Percentiles rank a stretch among this genome's conserved stretches.
Evolutionary conservation across 495 filamentous ascomycete species (phyloP).

Genomic region (Neurospora discreta): DNA sequence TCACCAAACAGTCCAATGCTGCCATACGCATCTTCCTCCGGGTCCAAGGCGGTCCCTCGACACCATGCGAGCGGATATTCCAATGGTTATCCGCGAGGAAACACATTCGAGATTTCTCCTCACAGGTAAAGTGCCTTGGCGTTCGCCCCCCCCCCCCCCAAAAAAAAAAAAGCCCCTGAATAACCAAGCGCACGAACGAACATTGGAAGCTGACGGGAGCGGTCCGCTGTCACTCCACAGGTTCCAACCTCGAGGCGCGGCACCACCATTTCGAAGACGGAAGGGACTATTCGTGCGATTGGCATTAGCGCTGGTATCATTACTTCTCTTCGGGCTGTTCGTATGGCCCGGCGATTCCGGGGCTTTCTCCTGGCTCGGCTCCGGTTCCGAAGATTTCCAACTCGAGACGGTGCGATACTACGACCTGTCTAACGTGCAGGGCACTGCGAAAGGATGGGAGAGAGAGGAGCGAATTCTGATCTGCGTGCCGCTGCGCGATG

Average conservation of each 20-base stretch:
- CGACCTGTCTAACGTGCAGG: constrained; percentile 83
- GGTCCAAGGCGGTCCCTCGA: constrained; percentile 46
- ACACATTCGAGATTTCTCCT: constrained; percentile 77
- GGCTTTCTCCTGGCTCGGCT: constrained; percentile 59
- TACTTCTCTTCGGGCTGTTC: constrained; percentile 49
- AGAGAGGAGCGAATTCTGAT: constrained; percentile 88
- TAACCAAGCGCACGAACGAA: neutral
- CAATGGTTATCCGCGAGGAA: constrained; percentile 64
- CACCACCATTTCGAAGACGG: constrained; percentile 62
- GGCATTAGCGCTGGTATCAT: constrained; percentile 33
- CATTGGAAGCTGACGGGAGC: neutral
- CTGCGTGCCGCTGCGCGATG: constrained; percentile 90
- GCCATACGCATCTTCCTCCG: constrained; percentile 29
- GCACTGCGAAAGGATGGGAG: constrained; percentile 86
- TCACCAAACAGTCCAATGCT: constrained; percentile 23
- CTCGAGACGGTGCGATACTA: constrained; percentile 94
- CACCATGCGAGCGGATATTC: constrained; percentile 55
- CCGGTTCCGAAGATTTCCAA: constrained; percentile 57
- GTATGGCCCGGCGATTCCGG: constrained; percentile 56
- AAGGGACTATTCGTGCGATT: constrained; percentile 63
- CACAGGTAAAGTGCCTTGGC: constrained; percentile 53
- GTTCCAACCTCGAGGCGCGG: constrained; percentile 72
- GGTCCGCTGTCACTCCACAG: constrained; percentile 29
- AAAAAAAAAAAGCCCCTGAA: neutral
- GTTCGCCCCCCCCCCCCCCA: neutral